Conservation (phyloP, 2,329 filamentous ascomycete genomes). For the Colletotrichum gigasporum region DNA sequence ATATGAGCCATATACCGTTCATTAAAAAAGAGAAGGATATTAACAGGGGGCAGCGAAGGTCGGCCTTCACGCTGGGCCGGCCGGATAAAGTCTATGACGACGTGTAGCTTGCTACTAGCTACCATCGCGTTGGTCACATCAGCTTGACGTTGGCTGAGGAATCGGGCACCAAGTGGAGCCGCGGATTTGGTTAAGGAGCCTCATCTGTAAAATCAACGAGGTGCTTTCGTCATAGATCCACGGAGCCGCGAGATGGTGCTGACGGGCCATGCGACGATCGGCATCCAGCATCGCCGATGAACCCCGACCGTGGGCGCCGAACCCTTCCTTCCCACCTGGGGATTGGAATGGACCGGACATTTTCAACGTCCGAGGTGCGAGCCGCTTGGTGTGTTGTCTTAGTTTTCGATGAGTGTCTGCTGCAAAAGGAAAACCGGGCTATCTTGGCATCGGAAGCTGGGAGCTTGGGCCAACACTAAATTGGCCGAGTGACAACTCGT, state of each 20-base stretch:
- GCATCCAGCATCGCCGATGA: conserved; percentile 10
- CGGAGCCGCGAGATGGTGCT: conserved; percentile 3
- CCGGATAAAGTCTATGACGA: conserved; percentile 24
- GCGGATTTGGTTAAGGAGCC: neutral
- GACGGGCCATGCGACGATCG: neutral
- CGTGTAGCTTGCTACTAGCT: neutral
- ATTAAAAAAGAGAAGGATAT: no score
- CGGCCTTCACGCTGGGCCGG: neutral
- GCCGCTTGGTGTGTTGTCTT: neutral
- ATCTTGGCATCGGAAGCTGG: conserved; percentile 10
- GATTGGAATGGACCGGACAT: conserved; percentile 8
- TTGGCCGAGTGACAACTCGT: no score
- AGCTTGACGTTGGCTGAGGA: conserved; percentile 5
- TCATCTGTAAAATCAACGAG: neutral
- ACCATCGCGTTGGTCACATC: conserved; percentile 9
- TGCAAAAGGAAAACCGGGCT: conserved; percentile 6
- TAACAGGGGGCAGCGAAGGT: no score
- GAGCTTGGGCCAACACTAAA: neutral
- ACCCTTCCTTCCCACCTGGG: neutral
- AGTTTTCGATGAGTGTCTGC: neutral
- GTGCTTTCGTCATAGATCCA: conserved; percentile 31
- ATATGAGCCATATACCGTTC: neutral
- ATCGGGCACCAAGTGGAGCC: conserved; percentile 1
- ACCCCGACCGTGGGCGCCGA: neutral
- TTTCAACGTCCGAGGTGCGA: conserved; percentile 26